These are phyloP conservation scores for Madurella fahalii DNA, from an alignment of 2,329 filamentous ascomycete species.

Conservation along the genomic window DNA sequence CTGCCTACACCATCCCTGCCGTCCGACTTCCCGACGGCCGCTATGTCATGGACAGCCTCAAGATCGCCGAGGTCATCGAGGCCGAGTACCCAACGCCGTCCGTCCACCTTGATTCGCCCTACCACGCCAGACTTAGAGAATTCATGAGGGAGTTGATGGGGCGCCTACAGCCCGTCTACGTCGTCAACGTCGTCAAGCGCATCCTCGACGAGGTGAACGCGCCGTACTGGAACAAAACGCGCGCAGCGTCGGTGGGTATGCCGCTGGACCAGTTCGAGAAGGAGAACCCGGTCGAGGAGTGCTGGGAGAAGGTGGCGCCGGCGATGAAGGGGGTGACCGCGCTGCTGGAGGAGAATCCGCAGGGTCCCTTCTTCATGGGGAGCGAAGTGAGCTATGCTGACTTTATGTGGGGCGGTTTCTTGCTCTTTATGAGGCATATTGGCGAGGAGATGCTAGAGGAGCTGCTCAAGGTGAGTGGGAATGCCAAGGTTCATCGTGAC, in stretches of 20 bases:
- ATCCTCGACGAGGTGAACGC: slow-evolving; percentile 49
- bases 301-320: slow-evolving; percentile 44
- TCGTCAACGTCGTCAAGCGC: slow-evolving; percentile 45
- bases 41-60: slow-evolving; percentile 60
- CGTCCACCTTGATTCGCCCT: slow-evolving; percentile 53
- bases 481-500: slow-evolving; percentile 35
- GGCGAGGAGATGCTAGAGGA: slow-evolving; percentile 34
- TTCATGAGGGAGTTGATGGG: slow-evolving; percentile 33
- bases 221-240: slow-evolving; percentile 54
- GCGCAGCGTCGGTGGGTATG: slow-evolving; percentile 48
- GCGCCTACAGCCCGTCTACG: slow-evolving; percentile 38
- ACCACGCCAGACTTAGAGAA: slow-evolving; percentile 42
- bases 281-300: slow-evolving; percentile 45
- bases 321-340: slow-evolving; percentile 36
- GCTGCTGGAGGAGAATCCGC: slow-evolving; percentile 49
- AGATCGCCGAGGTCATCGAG: slow-evolving; percentile 59
- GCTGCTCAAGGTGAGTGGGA: slow-evolving; percentile 36
- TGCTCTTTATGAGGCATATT: slow-evolving; percentile 35
- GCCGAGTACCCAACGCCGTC: slow-evolving; percentile 53
- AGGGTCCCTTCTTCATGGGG: slow-evolving; percentile 60
- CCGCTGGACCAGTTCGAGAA: slow-evolving; percentile 44
- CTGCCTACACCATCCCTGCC: slow-evolving; percentile 52
- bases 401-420: slow-evolving; percentile 41
- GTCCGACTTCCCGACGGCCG: slow-evolving; percentile 52
- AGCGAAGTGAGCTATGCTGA: slow-evolving; percentile 52